phyloP scores from a whole-genome alignment of 179 eudicot genomes.

The Vitellaria paradoxa region DNA sequence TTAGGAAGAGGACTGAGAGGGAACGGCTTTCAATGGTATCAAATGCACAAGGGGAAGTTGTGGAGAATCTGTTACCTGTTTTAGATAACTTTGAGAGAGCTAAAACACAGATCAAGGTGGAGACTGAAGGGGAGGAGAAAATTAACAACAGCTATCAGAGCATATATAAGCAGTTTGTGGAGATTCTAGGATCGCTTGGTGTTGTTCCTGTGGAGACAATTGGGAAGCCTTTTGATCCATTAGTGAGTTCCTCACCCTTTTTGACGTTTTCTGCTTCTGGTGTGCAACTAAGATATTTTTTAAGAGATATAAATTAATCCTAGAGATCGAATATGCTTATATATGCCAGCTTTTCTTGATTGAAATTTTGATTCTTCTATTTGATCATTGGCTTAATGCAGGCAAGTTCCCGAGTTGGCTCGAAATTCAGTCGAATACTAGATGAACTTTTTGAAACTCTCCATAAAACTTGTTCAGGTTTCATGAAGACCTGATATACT shows the following conservation, averaged over 20 bases:
- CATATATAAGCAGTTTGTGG: constrained; percentile 85
- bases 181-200: constrained; percentile 68
- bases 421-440: constrained; percentile 57
- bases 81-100: constrained; percentile 90
- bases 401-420: constrained; percentile 78
- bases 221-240: constrained; percentile 77
- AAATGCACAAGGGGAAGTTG: constrained; percentile 79
- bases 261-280: background rate
- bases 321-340: background rate
- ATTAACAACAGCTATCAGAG: constrained; percentile 79
- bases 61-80: constrained; percentile 70
- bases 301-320: background rate
- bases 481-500: constrained; percentile 55
- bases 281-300: background rate
- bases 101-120: constrained; percentile 70
- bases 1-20: constrained; percentile 78
- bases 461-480: constrained; percentile 60
- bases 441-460: constrained; percentile 52
- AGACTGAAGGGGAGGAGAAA: constrained; percentile 79
- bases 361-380: constrained; percentile 30
- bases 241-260: constrained; percentile 47
- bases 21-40: constrained; percentile 64
- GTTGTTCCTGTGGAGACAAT: constrained; percentile 75
- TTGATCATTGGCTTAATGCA: constrained; percentile 58
- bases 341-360: background rate